Conservation (phyloP, 805 yeast genomes). For the Starmerella vitae region DNA sequence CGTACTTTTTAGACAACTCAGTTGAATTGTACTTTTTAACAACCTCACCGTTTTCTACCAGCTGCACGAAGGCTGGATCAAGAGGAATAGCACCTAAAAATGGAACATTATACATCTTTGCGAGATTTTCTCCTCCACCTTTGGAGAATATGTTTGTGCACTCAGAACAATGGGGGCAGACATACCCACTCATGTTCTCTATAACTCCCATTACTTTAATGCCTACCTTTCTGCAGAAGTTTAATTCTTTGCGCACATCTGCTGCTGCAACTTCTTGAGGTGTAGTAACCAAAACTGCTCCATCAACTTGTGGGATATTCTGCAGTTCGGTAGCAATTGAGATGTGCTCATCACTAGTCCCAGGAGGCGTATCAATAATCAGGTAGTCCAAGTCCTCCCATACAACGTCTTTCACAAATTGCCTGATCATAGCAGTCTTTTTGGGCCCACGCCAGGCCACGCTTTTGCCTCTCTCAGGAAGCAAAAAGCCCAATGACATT, state of each 20-base stretch:
- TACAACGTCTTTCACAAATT: slow-evolving; percentile 74
- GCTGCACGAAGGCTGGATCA: slow-evolving; percentile 78
- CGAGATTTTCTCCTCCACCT: slow-evolving; percentile 76
- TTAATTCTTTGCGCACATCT: slow-evolving; percentile 88
- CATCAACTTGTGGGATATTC: slow-evolving; percentile 52
- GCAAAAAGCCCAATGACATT: slow-evolving; percentile 79
- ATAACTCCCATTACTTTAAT: slow-evolving; percentile 71
- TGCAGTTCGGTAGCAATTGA: slow-evolving; percentile 82
- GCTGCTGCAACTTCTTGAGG: slow-evolving; percentile 90
- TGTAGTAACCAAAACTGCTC: slow-evolving; percentile 90
- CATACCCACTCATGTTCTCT: slow-evolving; percentile 94
- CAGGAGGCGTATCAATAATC: slow-evolving; percentile 95
- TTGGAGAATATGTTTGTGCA: slow-evolving; percentile 75
- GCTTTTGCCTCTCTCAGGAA: slow-evolving; percentile 72
- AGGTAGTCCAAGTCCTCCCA: slow-evolving; percentile 77
- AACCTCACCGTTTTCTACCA: slow-evolving; percentile 57
- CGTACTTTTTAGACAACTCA: slow-evolving; percentile 34
- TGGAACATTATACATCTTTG: slow-evolving; percentile 46
- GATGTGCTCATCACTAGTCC: slow-evolving; percentile 96
- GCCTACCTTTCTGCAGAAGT: slow-evolving; percentile 77
- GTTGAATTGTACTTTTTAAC: slow-evolving; percentile 23
- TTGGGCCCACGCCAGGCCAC: slow-evolving; percentile 99
- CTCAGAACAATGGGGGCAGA: slow-evolving; percentile 87
- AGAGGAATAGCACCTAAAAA: slow-evolving; percentile 84
- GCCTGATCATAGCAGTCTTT: slow-evolving; percentile 94